A percentile compares a stretch with the other conserved stretches of the same genome.
These are phyloP conservation scores for Phytophthora cactorum DNA, from an alignment of 352 stramenopile species.

Conservation along the genomic window DNA sequence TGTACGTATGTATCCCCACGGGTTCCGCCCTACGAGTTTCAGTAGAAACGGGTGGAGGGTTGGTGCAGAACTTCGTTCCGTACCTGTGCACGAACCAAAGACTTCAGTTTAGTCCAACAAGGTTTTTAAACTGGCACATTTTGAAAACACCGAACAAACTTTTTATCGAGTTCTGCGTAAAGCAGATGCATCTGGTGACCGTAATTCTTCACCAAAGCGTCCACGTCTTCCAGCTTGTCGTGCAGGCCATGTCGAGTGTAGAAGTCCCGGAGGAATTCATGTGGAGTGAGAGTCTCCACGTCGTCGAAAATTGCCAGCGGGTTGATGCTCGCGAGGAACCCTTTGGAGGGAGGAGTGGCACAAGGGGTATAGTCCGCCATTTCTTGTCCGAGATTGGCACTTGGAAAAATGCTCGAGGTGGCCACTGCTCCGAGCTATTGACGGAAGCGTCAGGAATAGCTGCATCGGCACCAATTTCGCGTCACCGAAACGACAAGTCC, in stretches of 20 bases:
- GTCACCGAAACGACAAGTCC: slow-evolving; percentile 1
- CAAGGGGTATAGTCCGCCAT: slow-evolving; percentile 29
- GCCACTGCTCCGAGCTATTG: background rate
- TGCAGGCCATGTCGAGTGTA: slow-evolving; percentile 67
- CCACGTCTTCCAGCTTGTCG: slow-evolving; percentile 77
- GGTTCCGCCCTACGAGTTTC: slow-evolving; percentile 43
- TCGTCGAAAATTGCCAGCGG: slow-evolving; percentile 63
- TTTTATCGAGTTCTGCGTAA: slow-evolving; percentile 74
- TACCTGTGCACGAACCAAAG: slow-evolving; percentile 44
- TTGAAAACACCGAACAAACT: slow-evolving; percentile 36
- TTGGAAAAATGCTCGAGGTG: slow-evolving; percentile 2
- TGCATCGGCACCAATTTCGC: too few species aligned
- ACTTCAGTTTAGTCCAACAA: background rate
- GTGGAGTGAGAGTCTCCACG: slow-evolving; percentile 51
- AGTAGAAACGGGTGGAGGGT: slow-evolving; percentile 53
- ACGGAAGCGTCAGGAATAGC: slow-evolving; percentile 7
- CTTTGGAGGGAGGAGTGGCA: slow-evolving; percentile 24
- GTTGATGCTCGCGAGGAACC: slow-evolving; percentile 65
- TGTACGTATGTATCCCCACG: slow-evolving; percentile 12
- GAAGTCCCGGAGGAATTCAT: slow-evolving; percentile 77
- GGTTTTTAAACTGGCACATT: too few species aligned
- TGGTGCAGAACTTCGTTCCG: slow-evolving; percentile 55
- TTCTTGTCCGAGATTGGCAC: background rate
- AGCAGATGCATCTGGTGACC: slow-evolving; percentile 59
- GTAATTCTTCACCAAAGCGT: slow-evolving; percentile 61